Conservation (phyloP, 192 early-diverging fungal species). For the Cladochytrium replicatum region DNA sequence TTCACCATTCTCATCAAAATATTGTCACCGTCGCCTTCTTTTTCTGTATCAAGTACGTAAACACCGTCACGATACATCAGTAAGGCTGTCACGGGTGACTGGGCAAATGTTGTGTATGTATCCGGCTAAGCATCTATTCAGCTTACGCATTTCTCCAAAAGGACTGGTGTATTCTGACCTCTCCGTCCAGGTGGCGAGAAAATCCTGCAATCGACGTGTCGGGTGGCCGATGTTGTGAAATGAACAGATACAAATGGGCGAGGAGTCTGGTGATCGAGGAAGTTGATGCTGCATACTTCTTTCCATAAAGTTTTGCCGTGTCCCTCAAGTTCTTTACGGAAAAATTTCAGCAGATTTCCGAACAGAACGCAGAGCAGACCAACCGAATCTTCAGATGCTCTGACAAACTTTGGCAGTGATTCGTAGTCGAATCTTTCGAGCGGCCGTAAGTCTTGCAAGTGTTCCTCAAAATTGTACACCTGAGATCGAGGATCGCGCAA, state of each 20-base stretch:
- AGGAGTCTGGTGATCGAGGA: conserved; percentile 73
- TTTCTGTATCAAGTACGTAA: conserved; percentile 80
- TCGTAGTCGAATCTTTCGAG: conserved; percentile 74
- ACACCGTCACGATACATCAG: conserved; percentile 60
- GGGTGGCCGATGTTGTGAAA: conserved; percentile 59
- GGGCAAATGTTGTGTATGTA: conserved; percentile 52
- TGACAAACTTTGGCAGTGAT: conserved; percentile 66
- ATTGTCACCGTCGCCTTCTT: conserved; percentile 51
- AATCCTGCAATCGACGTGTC: conserved; percentile 42
- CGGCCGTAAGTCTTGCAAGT: conserved; percentile 66
- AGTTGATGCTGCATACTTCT: conserved; percentile 74
- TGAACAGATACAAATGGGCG: conserved; percentile 63
- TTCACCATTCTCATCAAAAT: conserved; percentile 62
- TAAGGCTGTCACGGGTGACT: conserved; percentile 58
- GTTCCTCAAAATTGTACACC: conserved; percentile 73
- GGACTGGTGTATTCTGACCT: background rate
- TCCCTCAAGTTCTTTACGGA: conserved; percentile 26
- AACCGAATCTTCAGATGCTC: conserved; percentile 62
- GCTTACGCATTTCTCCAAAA: background rate
- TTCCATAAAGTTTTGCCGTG: conserved; percentile 35
- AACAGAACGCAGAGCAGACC: background rate
- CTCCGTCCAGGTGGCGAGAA: conserved; percentile 35
- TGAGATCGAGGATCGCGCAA: conserved; percentile 66
- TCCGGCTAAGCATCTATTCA: conserved; percentile 21
- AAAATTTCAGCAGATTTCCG: background rate